Percentiles rank a stretch among this genome's conserved stretches.
phyloP scores from a whole-genome alignment of 1,284 basidiomycete species.

The Ustilago curta region DNA sequence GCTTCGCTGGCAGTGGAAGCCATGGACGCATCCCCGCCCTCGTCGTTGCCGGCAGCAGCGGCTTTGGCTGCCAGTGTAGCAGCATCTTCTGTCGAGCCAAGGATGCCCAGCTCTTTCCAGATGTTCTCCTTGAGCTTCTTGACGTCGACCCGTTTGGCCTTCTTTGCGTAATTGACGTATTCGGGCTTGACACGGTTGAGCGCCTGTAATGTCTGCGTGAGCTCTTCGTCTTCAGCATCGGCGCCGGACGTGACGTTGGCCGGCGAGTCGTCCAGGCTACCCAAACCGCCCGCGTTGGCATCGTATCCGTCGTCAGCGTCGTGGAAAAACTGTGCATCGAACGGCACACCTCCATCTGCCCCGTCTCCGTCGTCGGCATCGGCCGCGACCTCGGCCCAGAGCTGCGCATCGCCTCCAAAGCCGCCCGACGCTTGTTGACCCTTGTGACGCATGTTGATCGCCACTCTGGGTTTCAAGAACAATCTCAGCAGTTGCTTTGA shows the following conservation, averaged over 20 bases:
- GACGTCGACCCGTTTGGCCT: conserved; percentile 96
- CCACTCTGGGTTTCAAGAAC: conserved; percentile 81
- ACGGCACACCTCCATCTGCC: conserved; percentile 73
- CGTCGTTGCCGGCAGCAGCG: conserved; percentile 18
- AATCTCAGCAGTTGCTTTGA: conserved; percentile 87
- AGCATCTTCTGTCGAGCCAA: conserved; percentile 24
- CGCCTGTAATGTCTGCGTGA: conserved; percentile 83
- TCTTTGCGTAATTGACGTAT: conserved; percentile 92
- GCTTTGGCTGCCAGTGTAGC: conserved; percentile 24
- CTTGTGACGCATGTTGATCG: conserved; percentile 73
- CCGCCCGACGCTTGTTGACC: conserved; percentile 80
- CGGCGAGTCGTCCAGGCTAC: conserved; percentile 53
- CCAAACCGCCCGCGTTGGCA: conserved; percentile 40
- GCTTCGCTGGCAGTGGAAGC: conserved; percentile 13
- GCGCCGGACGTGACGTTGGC: conserved; percentile 54
- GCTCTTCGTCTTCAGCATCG: conserved; percentile 81
- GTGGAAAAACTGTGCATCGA: conserved; percentile 97
- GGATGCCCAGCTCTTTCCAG: conserved; percentile 82
- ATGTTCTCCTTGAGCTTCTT: conserved; percentile 97
- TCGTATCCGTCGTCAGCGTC: conserved; percentile 80
- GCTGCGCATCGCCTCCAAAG: conserved; percentile 86
- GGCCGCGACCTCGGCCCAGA: conserved; percentile 89
- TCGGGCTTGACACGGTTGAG: conserved; percentile 83
- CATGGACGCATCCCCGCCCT: conserved; percentile 31
- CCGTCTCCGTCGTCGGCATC: conserved; percentile 33